These are phyloP conservation scores for Glycyrrhiza uralensis DNA, from an alignment of 306 rosid species.

Conservation along the genomic window DNA sequence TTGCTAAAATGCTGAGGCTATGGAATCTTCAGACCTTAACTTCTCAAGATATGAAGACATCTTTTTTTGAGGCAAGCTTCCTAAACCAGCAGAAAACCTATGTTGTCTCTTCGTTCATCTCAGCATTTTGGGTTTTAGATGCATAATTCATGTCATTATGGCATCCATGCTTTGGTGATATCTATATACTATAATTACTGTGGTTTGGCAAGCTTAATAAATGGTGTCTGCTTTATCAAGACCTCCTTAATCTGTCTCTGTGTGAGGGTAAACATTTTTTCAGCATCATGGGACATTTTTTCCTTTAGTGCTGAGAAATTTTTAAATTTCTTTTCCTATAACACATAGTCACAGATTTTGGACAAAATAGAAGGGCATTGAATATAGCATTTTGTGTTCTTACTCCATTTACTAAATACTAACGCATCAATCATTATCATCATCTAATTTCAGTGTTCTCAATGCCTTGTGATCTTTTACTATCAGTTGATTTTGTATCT, in stretches of 20 bases:
- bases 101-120: not conserved
- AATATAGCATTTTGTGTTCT: not conserved
- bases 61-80: conserved; percentile 88
- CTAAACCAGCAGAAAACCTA: too few relatives aligned
- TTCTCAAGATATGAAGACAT: conserved; percentile 99
- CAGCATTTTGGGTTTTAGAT: not conserved
- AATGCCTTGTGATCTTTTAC: not conserved
- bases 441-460: conserved; percentile 3
- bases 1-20: conserved; percentile 79
- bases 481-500: not conserved
- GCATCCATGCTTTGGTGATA: too few relatives aligned
- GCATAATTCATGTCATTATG: too few relatives aligned
- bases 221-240: not conserved
- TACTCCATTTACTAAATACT: not conserved
- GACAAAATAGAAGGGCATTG: not conserved
- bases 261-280: not conserved
- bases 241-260: not conserved
- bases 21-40: conserved; percentile 89
- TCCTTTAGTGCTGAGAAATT: not conserved
- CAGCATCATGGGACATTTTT: not conserved
- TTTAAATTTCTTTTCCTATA: not conserved
- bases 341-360: not conserved
- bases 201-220: not conserved
- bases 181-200: too few relatives aligned
- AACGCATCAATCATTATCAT: not conserved